Evolutionary conservation across 1,284 basidiomycete species (phyloP), one percentile per base, ranked within the genome.

Genomic region (Malassezia pachydermatis): DNA sequence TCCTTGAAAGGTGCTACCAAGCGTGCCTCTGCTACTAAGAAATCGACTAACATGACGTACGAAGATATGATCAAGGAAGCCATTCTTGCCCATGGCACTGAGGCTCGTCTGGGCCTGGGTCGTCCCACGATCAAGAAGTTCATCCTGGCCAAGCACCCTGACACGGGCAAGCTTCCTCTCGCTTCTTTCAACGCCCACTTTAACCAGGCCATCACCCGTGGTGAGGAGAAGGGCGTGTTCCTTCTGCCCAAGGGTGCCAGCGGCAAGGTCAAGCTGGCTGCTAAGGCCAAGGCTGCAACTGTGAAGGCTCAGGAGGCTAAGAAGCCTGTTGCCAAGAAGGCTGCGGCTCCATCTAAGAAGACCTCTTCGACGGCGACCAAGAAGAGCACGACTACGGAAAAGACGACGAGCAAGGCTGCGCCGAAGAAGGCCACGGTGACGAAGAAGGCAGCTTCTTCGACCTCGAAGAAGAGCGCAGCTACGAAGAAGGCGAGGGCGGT

Each of bases 51-150:
- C 41, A 49, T 59, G 41, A 53, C 63, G 40, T 65, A 65, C 50
- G 62, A 64, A 62, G 51, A 59, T 45, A 70, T 70, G 67, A 70
- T 57, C 46, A 67, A 76, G 74, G 86, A 89, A 76, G 86, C 84
- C 65, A 86, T 92, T 74, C 74, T 78, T 56, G 78, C 77, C 45
- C 76, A 83, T 74, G 78, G 80, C 22, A 84, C 85, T 30, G 86
- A 88, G 55, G 80, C 84, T 54, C 84, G 88, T 58, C 72, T 73
- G 55, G 88, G 88, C 73, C 86, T 90, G 59, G 89, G 87, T 63
- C 84, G 88, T 48, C 85, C 84, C 52, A 81, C 84, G 68, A 87
- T 94, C 76, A 92, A 92, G 80, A 90, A 88, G 88, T 82, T 63
- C 64, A 78, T 74, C 49, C 55, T 48, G 42, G 55, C 57, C 16